These are phyloP conservation scores for Botrytis pseudocinerea DNA, from an alignment of 2,329 filamentous ascomycete species.

Conservation along the genomic window DNA sequence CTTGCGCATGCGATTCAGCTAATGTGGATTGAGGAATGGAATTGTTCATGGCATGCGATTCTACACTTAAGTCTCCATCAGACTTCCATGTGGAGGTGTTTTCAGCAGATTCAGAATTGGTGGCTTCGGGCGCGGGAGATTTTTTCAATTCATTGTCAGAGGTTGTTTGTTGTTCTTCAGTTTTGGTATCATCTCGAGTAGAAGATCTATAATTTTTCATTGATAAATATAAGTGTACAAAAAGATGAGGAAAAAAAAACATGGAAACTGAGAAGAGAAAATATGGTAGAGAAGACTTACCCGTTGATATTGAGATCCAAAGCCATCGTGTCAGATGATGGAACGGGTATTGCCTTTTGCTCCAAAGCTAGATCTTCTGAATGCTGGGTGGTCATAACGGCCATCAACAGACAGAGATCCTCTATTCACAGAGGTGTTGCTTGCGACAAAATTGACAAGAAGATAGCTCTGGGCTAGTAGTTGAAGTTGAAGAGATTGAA, in stretches of 20 bases:
- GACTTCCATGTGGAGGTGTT: background rate
- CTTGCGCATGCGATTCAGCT: constrained; percentile 19
- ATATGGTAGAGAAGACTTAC: constrained; percentile 50
- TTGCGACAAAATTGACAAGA: constrained; percentile 18
- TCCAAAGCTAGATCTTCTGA: constrained; percentile 44
- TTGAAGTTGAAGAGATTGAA: background rate
- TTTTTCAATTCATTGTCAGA: constrained; percentile 17
- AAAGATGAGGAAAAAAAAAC: constrained; percentile 32
- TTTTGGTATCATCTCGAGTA: constrained; percentile 37
- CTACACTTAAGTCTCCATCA: background rate
- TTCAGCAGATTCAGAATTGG: constrained; percentile 6
- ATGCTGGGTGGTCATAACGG: constrained; percentile 53
- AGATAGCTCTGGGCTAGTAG: background rate
- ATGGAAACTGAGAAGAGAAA: constrained; percentile 33
- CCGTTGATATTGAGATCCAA: constrained; percentile 57
- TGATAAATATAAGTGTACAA: constrained; percentile 40
- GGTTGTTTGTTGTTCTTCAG: constrained; percentile 20
- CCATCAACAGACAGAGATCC: constrained; percentile 46
- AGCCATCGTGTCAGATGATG: constrained; percentile 52
- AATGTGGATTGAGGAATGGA: constrained; percentile 1
- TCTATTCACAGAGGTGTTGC: constrained; percentile 29
- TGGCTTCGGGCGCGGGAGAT: background rate
- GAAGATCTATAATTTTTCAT: constrained; percentile 39
- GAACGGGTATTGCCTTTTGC: constrained; percentile 52
- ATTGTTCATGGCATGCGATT: background rate